Percentiles rank a stretch among this genome's conserved stretches.
Evolutionary conservation across 257 asterid species (phyloP).

Genomic region (Eucommia ulmoides): DNA sequence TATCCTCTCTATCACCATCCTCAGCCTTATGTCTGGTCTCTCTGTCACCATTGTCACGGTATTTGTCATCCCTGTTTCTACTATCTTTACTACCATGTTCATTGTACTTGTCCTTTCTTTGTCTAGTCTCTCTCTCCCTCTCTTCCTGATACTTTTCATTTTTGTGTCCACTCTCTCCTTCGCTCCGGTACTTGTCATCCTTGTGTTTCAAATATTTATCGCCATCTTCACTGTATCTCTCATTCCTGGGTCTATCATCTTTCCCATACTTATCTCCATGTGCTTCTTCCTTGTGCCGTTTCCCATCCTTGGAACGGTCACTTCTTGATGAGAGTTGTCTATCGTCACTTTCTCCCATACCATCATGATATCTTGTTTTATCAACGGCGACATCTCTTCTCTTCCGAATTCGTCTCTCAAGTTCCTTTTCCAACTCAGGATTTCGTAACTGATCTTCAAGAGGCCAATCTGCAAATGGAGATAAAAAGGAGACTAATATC

Average conservation of each 20-base stretch:
- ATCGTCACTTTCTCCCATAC: slow-evolving; percentile 45
- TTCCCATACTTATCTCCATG: too few relatives aligned
- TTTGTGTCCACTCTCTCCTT: slow-evolving; percentile 34
- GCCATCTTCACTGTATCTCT: slow-evolving; percentile 43
- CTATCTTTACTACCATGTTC: slow-evolving; percentile 47
- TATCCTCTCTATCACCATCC: slow-evolving; percentile 34
- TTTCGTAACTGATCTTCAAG: slow-evolving; percentile 34
- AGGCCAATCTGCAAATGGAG: slow-evolving; percentile 43
- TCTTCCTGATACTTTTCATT: slow-evolving; percentile 50
- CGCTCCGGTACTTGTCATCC: slow-evolving; percentile 53
- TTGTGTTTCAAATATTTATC: slow-evolving; percentile 52
- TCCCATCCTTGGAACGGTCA: slow-evolving; percentile 63
- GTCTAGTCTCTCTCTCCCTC: slow-evolving; percentile 41
- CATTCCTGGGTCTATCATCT: slow-evolving; percentile 31
- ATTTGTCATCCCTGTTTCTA: slow-evolving; percentile 42
- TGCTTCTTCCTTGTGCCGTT: slow-evolving; percentile 52
- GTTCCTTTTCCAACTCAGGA: slow-evolving; percentile 53
- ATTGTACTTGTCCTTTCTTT: slow-evolving; percentile 45
- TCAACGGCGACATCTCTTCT: slow-evolving; percentile 56
- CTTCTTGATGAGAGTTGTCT: slow-evolving; percentile 42
- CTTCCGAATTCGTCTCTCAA: slow-evolving; percentile 44
- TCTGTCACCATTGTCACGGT: slow-evolving; percentile 46
- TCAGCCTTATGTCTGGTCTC: slow-evolving; percentile 48
- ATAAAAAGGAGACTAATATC: too few relatives aligned
- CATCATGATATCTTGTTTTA: slow-evolving; percentile 48